phyloP scores from a whole-genome alignment of 768 basidiomycete genomes.

The Phanerochaete carnosa region DNA sequence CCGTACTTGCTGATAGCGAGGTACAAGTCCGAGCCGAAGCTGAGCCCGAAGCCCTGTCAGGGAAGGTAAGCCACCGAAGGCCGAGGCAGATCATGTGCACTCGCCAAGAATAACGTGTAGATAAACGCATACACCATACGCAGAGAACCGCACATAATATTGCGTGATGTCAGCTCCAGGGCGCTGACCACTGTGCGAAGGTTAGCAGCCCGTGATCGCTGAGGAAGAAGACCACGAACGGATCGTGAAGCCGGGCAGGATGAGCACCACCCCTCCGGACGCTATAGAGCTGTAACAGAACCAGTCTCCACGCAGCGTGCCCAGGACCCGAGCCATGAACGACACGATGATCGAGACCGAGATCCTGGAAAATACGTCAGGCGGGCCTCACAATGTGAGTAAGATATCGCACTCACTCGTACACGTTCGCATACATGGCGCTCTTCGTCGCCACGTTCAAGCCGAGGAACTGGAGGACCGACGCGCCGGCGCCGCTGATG shows the following conservation, averaged over 20 bases:
- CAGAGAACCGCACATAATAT: conserved; percentile 78
- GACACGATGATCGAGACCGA: conserved; percentile 82
- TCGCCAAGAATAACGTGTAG: conserved; percentile 76
- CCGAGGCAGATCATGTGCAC: conserved; percentile 8
- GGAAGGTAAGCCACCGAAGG: not conserved
- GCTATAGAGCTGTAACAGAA: conserved; percentile 93
- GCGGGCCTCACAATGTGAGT: not conserved
- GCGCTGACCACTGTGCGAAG: conserved; percentile 61
- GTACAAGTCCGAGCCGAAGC: conserved; percentile 81
- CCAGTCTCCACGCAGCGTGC: conserved; percentile 66
- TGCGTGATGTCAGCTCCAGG: conserved; percentile 77
- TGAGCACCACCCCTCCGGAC: conserved; percentile 86
- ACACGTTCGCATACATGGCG: conserved; percentile 91
- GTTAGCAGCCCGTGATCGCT: not conserved
- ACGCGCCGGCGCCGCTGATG: conserved; percentile 68
- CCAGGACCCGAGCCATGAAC: conserved; percentile 75
- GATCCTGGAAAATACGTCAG: conserved; percentile 46
- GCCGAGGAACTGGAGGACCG: conserved; percentile 74
- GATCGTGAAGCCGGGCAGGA: conserved; percentile 84
- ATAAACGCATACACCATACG: conserved; percentile 85
- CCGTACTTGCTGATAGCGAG: conserved; percentile 65
- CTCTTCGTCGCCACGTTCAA: conserved; percentile 82
- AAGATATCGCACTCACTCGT: conserved; percentile 66
- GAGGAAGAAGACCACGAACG: conserved; percentile 40
- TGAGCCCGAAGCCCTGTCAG: conserved; percentile 73